Base-by-base conservation (phyloP, 306 rosid genomes). In the Leucaena leucocephala region DNA sequence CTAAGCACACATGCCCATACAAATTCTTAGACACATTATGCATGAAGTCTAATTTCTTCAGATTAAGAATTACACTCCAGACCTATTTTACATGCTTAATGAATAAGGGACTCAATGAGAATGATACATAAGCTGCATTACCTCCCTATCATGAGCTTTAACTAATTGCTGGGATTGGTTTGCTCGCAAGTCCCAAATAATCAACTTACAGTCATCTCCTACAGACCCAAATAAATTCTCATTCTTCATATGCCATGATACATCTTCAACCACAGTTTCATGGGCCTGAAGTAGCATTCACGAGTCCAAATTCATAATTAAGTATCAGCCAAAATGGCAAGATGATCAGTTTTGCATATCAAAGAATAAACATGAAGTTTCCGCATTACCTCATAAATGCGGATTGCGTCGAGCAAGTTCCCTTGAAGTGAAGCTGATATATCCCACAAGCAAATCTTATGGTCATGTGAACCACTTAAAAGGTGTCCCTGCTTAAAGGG, bases 171-270 rank as follows among this genome's bases (percentile, higher is more conserved):
- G 94, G 68, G 91, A 76, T 73, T 86, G 76, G 86, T 90, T 86
- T 17, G 97, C 84, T 64, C 96, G 88, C 85, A 91, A 81, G 86
- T 93, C 98, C 99, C 99, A 95, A 62, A 95, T 85, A 71, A 93
- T 73, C 87, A 95, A 65, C n/a, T 75, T 85, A 66, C 91, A 79
- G 65, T 95, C 99, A 82, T 95, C 99, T n/a, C 98, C 99, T 17
- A 79, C 91, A 0, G 99, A 95, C 33, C 97, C 98, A 81, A 95
- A 95, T 43, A 91, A 54, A 83, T 89, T 84, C 71, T 88, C 92
- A 33, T 93, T 78, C 91, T 85, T 90, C 71, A 64, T 55, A 82
- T 90, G 89, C 99, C 99, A 95, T 0, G 96, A 90, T 43, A 93
- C 98, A 82, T 93, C 98, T 49, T 88, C 89, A 63, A 95, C 96